phyloP scores from a whole-genome alignment of 2,329 filamentous ascomycete species.

The Mycocentrospora acerina region DNA sequence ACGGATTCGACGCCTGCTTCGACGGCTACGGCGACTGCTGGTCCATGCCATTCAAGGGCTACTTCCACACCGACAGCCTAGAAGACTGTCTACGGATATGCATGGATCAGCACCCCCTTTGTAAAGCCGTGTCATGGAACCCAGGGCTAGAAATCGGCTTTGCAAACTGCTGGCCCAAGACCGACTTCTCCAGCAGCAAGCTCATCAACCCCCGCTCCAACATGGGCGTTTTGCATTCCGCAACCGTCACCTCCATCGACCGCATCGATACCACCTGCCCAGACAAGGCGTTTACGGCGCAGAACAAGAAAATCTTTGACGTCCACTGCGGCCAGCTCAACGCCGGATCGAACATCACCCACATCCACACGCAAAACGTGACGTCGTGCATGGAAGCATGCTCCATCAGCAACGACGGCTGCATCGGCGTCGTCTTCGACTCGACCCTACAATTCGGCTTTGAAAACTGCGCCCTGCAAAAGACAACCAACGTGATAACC shows the following conservation, averaged over 20 bases:
- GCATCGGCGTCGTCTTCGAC: slow-evolving; percentile 31
- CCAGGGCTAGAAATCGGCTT: slow-evolving; percentile 30
- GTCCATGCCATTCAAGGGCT: slow-evolving; percentile 18
- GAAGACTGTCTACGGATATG: slow-evolving; percentile 33
- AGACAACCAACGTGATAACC: slow-evolving; percentile 24
- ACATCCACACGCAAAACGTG: slow-evolving; percentile 28
- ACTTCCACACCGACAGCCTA: slow-evolving; percentile 29
- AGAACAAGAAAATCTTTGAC: slow-evolving; percentile 23
- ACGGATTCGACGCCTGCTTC: slow-evolving; percentile 20
- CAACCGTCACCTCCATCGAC: slow-evolving; percentile 27
- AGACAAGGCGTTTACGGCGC: slow-evolving; percentile 4
- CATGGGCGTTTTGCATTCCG: slow-evolving; percentile 24
- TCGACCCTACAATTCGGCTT: slow-evolving; percentile 24
- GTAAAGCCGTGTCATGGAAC: slow-evolving; percentile 31
- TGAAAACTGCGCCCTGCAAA: slow-evolving; percentile 38
- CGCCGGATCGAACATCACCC: slow-evolving; percentile 32
- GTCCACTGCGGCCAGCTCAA: slow-evolving; percentile 34
- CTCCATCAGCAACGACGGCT: slow-evolving; percentile 20
- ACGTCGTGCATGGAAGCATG: slow-evolving; percentile 35
- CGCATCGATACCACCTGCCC: slow-evolving; percentile 24
- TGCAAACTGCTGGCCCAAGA: slow-evolving; percentile 38
- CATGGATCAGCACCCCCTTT: slow-evolving; percentile 30
- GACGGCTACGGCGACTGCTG: slow-evolving; percentile 20
- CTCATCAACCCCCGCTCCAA: slow-evolving; percentile 9
- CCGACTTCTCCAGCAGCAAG: slow-evolving; percentile 10